Evolutionary conservation across 768 basidiomycete genomes (phyloP), one percentile per base, ranked within the genome.

Genomic region (Leccinum rimulosum): DNA sequence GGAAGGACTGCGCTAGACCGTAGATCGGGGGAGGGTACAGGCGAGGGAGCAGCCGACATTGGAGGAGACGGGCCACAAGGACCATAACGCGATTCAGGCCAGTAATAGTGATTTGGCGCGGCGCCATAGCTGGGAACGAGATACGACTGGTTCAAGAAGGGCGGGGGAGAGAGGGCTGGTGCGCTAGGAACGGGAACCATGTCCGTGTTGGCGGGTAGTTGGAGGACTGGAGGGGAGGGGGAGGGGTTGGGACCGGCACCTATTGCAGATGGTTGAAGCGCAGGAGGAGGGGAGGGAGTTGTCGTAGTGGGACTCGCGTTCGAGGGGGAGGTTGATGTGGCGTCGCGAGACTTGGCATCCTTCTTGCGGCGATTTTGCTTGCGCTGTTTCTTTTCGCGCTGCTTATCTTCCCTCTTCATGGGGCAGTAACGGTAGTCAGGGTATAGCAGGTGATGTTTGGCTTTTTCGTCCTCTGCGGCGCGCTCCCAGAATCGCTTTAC

Each of bases 401-500:
- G 74, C 63, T 80, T 84, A 50, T 79, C 76, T 50, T 82, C 82
- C 66, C 79, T 83, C 68, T 78, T 85, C 68, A 40, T 77, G 74
- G 0, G 86, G 86, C 52, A 75, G 73, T 82, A 88, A 19, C 80
- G 79, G 65, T 88, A 88, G 27, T 75, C 73, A 1, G 87, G 87
- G 63, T 84, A 85, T 62, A 70, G 65, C 3, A 68, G 64, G 35
- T 75, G 74, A 63, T 88, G 87, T 55, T 79, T 77, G 1, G 75
- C 75, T 66, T 86, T 86, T 52, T 69, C 77, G 49, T 73, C 72
- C 45, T 85, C 83, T 3, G 85, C 85, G 58, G 74, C 71, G 33
- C 76, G 75, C 63, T 87, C 85, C 61, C 79, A 88, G 4, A 79
- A 65, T 6, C 70, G 74, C 64, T 78, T 83, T 58, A 84, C 78